A percentile compares a stretch with the other conserved stretches of the same genome.
These are phyloP conservation scores for Melaleuca alternifolia DNA, from an alignment of 345 rosid genomes.

Conservation along the genomic window DNA sequence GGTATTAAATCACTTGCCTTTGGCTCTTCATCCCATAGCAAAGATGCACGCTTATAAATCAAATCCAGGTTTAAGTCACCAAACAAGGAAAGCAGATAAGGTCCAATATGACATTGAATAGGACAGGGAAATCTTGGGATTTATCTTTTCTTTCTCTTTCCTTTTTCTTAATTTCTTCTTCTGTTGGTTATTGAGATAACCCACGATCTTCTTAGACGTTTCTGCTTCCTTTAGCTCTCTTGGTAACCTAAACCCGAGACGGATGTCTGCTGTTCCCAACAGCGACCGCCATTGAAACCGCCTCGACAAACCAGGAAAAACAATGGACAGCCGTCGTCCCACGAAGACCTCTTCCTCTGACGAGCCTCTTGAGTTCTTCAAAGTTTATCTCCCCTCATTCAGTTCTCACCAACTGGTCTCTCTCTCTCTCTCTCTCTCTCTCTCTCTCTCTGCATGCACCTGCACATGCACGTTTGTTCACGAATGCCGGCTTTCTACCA, in stretches of 20 bases:
- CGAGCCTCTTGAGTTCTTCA: slow-evolving; percentile 1
- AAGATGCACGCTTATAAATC: neutral
- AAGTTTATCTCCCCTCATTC: slow-evolving; percentile 5
- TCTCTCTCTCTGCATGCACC: neutral
- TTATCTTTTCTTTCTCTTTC: neutral
- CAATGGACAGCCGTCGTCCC: neutral
- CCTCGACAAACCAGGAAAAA: neutral
- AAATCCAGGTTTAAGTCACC: neutral
- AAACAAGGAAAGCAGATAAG: neutral
- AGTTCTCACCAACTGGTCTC: slow-evolving; percentile 1
- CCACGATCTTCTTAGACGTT: neutral
- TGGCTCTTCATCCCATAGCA: neutral
- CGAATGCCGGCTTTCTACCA: neutral
- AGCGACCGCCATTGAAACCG: neutral
- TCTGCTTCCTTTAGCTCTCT: neutral
- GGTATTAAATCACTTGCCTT: neutral
- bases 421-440: neutral
- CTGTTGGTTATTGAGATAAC: neutral
- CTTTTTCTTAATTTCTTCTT: too few relatives aligned
- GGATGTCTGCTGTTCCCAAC: neutral
- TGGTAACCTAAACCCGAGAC: neutral
- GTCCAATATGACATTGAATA: neutral
- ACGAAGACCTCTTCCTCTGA: neutral
- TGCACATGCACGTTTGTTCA: neutral
- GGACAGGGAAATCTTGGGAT: neutral